Conservation (phyloP, 306 rosid genomes). For the Morella rubra region DNA sequence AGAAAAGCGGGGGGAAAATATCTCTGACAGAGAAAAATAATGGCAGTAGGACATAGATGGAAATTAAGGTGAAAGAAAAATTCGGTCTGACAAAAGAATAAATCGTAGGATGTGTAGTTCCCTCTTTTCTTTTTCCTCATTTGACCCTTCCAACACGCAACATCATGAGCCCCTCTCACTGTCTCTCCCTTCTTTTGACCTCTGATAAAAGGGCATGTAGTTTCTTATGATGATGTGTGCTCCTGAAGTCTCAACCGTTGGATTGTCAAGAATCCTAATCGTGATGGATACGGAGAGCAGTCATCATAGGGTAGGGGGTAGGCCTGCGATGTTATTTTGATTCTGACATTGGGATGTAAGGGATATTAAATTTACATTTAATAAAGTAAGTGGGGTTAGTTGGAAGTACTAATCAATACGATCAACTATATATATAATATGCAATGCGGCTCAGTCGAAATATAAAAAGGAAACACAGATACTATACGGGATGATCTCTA, state of each 20-base stretch:
- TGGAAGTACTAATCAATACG: no score
- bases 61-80: not conserved
- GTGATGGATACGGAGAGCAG: not conserved
- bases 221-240: not conserved
- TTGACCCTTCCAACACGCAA: slow-evolving; percentile 30
- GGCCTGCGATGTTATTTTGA: no score
- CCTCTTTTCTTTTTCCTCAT: not conserved
- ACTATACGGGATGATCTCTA: no score
- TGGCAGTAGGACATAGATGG: not conserved
- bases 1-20: not conserved
- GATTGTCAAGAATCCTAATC: not conserved
- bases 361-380: no score
- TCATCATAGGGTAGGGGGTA: no score
- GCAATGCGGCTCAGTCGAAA: no score
- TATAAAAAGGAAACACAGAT: no score
- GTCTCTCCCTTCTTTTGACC: not conserved
- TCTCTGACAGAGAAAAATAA: slow-evolving; percentile 5
- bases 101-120: not conserved
- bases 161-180: not conserved
- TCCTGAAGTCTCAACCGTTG: not conserved
- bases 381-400: no score
- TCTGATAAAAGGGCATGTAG: not conserved
- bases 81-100: not conserved
- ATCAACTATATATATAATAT: no score
- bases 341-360: no score